Base-by-base conservation (phyloP, 176 grass and related monocot species). In the Raddia distichophylla region DNA sequence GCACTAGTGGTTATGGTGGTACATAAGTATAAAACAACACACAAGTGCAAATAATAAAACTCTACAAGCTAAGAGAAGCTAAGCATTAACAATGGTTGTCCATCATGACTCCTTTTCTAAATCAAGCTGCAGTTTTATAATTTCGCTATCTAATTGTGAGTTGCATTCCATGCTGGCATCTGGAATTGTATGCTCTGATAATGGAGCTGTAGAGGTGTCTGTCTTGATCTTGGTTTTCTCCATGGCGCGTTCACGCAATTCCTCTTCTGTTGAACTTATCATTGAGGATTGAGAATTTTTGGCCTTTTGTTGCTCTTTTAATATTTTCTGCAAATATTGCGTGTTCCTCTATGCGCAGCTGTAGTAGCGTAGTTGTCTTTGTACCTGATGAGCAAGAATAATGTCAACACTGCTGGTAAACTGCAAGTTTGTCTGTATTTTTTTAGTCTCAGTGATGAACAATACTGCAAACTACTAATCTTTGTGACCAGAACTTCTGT, bases 321-420 rank as follows among this genome's bases (percentile, higher is more conserved):
- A 75, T 75, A 94, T 97, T 71, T 83, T 94, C 64, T 97, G 90
- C 83, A 97, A 89, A 87, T 94, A 92, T 70, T 56, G 90, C 87
- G 48, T 97, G 90, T 67, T 94, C 94, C 82, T 97, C 94, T 60
- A 97, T 92, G 45, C 74, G 87, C 45, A 97, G 52, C 20, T 92
- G 94, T 62, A 97, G 78, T 77, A 85, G 61, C 91, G 94, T 62
- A 97, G 78, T 77, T 87, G 61, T 69, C 77, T 94, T 90, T 97
- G 94, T 60, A 94, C 84, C 94, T 97, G 82, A 83, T 61, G 20
- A 6, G 1, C 22, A 71, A 78, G 27, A 58, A 46, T n/a, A 65
- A 50, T 2, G 7, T 50, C 27, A 67, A 51, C 46, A 32, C 19
- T 62, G 10, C 12, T 84, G 43, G 43, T 69, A 22, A 77, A 48